These are phyloP conservation scores for Brassica hybrid DNA, from an alignment of 441 rosid species.

Conservation along the genomic window DNA sequence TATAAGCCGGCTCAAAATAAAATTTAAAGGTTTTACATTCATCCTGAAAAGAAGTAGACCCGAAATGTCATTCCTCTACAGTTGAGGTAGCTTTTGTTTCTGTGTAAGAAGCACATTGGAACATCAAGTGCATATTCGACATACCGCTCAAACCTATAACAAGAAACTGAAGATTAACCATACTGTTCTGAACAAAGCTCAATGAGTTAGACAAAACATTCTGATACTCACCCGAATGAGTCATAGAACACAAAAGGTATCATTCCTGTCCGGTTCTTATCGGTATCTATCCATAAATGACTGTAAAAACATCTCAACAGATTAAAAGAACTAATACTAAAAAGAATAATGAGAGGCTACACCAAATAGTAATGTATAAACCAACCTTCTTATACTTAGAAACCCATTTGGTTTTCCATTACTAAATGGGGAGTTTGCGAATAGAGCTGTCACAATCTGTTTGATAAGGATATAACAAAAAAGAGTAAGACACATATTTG, in stretches of 20 bases:
- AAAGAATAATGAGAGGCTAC: background rate
- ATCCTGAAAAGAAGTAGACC: background rate
- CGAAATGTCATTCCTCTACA: conserved; percentile 13
- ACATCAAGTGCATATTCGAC: conserved; percentile 11
- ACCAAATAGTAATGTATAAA: conserved; percentile 2
- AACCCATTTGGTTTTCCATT: conserved; percentile 95
- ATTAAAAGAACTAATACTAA: background rate
- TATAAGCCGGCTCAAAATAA: background rate
- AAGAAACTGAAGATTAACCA: background rate
- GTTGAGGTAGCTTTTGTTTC: background rate
- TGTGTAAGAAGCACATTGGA: conserved; percentile 9
- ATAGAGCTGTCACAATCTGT: conserved; percentile 92
- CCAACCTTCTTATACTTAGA: conserved; percentile 92
- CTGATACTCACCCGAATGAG: conserved; percentile 16
- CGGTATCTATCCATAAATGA: conserved; percentile 2
- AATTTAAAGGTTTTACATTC: background rate
- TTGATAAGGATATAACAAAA: conserved; percentile 3
- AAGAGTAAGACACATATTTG: background rate
- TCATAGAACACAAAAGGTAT: conserved; percentile 12
- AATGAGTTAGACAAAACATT: background rate
- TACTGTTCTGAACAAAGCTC: background rate
- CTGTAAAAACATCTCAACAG: background rate
- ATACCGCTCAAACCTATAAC: conserved; percentile 6
- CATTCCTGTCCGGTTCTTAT: conserved; percentile 15
- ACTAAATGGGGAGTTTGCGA: conserved; percentile 94